phyloP scores from a whole-genome alignment of 305 asterid species.

The Ilex paraguariensis region DNA sequence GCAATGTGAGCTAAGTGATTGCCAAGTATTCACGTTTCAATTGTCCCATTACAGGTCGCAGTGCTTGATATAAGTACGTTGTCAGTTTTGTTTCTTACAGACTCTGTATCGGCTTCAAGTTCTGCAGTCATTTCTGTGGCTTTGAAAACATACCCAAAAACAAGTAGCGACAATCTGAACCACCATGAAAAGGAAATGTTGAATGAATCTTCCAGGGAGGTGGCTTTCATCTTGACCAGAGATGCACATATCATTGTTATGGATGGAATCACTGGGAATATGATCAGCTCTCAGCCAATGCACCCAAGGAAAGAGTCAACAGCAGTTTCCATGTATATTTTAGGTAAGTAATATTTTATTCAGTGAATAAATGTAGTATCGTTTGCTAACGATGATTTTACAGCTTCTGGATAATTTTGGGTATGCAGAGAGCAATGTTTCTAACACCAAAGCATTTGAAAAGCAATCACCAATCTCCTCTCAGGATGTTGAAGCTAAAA shows the following conservation, averaged over 20 bases:
- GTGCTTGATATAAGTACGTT: conserved; percentile 65
- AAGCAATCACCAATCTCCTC: conserved; percentile 24
- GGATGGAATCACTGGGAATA: conserved; percentile 54
- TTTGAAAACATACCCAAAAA: conserved; percentile 31
- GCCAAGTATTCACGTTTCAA: conserved; percentile 17
- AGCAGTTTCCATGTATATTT: conserved; percentile 58
- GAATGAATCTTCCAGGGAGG: conserved; percentile 41
- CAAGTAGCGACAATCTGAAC: conserved; percentile 24
- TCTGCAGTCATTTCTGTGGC: conserved; percentile 60
- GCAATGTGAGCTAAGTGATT: not conserved
- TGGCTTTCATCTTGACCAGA: conserved; percentile 54
- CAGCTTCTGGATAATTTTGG: not conserved
- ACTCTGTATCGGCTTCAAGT: conserved; percentile 45
- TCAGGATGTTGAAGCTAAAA: conserved; percentile 34
- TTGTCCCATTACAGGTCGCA: conserved; percentile 59
- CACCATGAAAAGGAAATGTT: conserved; percentile 38
- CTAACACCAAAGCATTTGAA: conserved; percentile 36
- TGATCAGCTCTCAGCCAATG: conserved; percentile 42
- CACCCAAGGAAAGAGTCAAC: conserved; percentile 47
- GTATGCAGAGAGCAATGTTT: conserved; percentile 44
- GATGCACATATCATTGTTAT: conserved; percentile 59
- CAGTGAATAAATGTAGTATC: not conserved
- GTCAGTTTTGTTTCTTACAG: conserved; percentile 66
- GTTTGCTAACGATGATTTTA: not conserved
- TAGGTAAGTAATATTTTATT: conserved; percentile 56